Percentiles rank a stretch among this genome's conserved stretches.
Evolutionary conservation across 2,329 filamentous ascomycete genomes (phyloP).

Genomic region (Colletotrichum karsti): DNA sequence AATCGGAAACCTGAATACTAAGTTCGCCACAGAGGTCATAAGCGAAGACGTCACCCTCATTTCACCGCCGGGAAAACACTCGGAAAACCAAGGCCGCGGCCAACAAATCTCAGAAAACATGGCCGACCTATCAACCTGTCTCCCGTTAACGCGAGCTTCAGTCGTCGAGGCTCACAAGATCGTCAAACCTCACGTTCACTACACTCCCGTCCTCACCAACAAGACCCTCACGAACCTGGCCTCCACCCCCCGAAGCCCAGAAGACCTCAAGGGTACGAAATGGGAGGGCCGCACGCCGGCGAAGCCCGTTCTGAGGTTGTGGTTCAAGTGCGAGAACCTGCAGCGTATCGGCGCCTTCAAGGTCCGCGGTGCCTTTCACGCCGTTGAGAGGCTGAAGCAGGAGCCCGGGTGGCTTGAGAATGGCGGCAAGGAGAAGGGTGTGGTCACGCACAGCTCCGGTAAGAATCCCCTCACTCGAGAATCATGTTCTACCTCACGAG

Average conservation of each 20-base stretch:
- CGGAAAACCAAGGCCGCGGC: background rate
- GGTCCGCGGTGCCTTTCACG: slow-evolving; percentile 89
- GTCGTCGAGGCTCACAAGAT: slow-evolving; percentile 76
- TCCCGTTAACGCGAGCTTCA: slow-evolving; percentile 76
- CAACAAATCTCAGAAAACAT: slow-evolving; percentile 42
- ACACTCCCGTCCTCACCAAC: slow-evolving; percentile 85
- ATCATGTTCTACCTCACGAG: background rate
- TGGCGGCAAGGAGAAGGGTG: slow-evolving; percentile 70
- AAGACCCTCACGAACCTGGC: slow-evolving; percentile 78
- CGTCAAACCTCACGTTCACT: slow-evolving; percentile 80
- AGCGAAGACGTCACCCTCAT: background rate
- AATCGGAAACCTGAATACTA: background rate
- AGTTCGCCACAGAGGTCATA: too few species aligned
- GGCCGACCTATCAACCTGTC: slow-evolving; percentile 62
- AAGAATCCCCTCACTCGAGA: slow-evolving; percentile 20
- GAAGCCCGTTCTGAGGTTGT: slow-evolving; percentile 74
- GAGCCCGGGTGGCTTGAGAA: slow-evolving; percentile 69
- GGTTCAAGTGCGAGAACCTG: slow-evolving; percentile 96
- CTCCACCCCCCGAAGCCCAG: slow-evolving; percentile 70
- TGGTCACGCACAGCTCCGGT: slow-evolving; percentile 93
- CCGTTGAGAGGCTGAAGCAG: slow-evolving; percentile 73
- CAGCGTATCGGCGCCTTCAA: slow-evolving; percentile 95
- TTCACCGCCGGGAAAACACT: background rate
- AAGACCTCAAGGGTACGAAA: slow-evolving; percentile 62
- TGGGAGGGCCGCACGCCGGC: slow-evolving; percentile 67